Conservation (phyloP, 2,329 filamentous ascomycete genomes). For the Immersiporthe knoxdaviesiana region DNA sequence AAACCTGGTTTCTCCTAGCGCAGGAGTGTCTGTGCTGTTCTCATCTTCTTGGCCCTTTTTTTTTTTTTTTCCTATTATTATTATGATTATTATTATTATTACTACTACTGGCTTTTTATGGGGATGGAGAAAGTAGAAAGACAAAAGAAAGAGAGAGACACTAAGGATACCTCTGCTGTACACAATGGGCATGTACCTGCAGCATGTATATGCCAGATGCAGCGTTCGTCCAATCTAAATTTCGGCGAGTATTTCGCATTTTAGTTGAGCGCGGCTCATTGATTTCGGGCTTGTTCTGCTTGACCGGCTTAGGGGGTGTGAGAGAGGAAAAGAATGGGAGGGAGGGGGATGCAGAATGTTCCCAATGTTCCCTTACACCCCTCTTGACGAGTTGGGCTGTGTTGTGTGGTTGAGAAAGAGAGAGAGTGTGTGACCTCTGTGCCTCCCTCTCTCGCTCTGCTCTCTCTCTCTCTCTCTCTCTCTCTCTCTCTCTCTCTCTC, state of each 20-base stretch:
- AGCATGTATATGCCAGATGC: conserved; percentile 21
- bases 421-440: not conserved
- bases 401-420: not conserved
- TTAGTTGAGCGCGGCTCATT: not conserved
- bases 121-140: too few relatives aligned
- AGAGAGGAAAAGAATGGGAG: not conserved
- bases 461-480: not conserved
- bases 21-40: conserved; percentile 13
- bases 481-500: not conserved
- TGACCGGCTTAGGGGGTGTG: not conserved
- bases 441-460: not conserved
- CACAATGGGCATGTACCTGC: not conserved
- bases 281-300: not conserved
- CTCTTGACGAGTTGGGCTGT: not conserved
- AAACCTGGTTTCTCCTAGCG: conserved; percentile 15
- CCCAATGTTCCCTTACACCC: not conserved
- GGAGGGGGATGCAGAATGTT: not conserved
- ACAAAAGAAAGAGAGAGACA: too few relatives aligned
- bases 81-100: too few relatives aligned
- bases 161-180: not conserved
- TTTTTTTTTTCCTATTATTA: not conserved
- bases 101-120: too few relatives aligned
- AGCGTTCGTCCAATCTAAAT: conserved; percentile 26
- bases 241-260: conserved; percentile 10
- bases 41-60: conserved; percentile 14